Base-by-base conservation (phyloP, 2,329 filamentous ascomycete genomes). In the Zalaria sp. region DNA sequence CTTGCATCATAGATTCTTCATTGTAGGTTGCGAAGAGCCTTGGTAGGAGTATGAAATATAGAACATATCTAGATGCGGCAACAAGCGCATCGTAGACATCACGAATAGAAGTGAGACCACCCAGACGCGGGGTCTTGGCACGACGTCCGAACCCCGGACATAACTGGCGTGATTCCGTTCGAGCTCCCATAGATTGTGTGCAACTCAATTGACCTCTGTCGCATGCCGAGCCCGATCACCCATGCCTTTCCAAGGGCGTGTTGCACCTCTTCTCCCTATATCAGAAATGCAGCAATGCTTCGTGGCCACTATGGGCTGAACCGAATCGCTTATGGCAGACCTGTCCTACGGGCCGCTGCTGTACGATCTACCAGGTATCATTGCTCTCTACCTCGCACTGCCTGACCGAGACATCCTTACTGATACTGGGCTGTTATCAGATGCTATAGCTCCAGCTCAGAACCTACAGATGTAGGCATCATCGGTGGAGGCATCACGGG, bases 401-500 rank as follows among this genome's bases (percentile, higher is more conserved):
- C 7, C 29, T 32, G 29, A 32, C 29, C 18, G 18, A 18, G 18
- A 18, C 18, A 18, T 18, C 18, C 18, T 18, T 18, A 18, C 18
- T 18, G 18, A 18, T 18, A 2, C 18, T 18, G 18, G 18, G 29
- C 7, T 32, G 29, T 7, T 32, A 32, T n/a, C 29, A 44, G 39
- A 18, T 34, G 38, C 26, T 44, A 35, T 11, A 41, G 43, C 35
- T 39, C 43, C 27, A 37, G 36, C 8, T 34, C 44, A 4, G 43
- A 41, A 26, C 40, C 49, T 7, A 47, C 57, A 38, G 57, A 66
- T 52, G 60, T 85, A 42, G 84, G 82, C 25, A 69, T 93, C 40
- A 61, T 93, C 27, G 87, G 87, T 40, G 85, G 79, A 46, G 87
- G 87, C 34, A 79, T 94, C 56, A 91, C 85, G 1, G 87, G 87